Base-by-base conservation (phyloP, 1,284 basidiomycete species). In the Melanopsichium pennsylvanicum region DNA sequence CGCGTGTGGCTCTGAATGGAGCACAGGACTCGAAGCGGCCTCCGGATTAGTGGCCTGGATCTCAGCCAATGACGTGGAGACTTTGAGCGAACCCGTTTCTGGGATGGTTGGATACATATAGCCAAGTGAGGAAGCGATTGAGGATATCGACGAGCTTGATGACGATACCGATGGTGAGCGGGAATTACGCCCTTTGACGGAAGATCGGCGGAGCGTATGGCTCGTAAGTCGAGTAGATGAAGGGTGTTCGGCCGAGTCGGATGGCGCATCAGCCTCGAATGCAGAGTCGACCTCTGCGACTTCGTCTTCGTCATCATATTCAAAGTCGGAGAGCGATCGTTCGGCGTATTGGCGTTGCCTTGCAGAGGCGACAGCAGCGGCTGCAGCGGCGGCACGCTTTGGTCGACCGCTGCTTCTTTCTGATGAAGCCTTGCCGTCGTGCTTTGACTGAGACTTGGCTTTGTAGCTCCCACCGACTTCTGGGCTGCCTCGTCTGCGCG, bases 71-170 rank as follows among this genome's bases (percentile, higher is more conserved):
- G 58, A 61, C 33, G 43, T 38, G 4, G 58, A 43, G 13, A 68
- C 58, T 26, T 68, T 68, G 40, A 42, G 42, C 21, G 58, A 45
- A 34, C 58, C 64, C 5, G 64, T 61, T 8, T 55, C 58, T 1
- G 40, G 40, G 0, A 57, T 18, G 3, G 64, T 68, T 3, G 64
- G 64, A 22, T 45, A 57, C 57, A 61, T 45, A 48, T 68, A 61
- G 15, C 64, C 64, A 16, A 57, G 11, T 13, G 64, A 68, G 4
- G 63, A 67, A 0, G 57, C 52, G 9, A 48, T 18, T 1, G 56
- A 60, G 3, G 57, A 38, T 13, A 38, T 26, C 5, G 44, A 42
- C 15, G 56, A 51, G 1, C 38, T 34, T 1, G 44, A 32, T 2
- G 59, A 62, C 8, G 51, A 50, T 5, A 50, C 31, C 0, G 62